Conservation (phyloP, 495 filamentous ascomycete species). For the Neurospora africana region DNA sequence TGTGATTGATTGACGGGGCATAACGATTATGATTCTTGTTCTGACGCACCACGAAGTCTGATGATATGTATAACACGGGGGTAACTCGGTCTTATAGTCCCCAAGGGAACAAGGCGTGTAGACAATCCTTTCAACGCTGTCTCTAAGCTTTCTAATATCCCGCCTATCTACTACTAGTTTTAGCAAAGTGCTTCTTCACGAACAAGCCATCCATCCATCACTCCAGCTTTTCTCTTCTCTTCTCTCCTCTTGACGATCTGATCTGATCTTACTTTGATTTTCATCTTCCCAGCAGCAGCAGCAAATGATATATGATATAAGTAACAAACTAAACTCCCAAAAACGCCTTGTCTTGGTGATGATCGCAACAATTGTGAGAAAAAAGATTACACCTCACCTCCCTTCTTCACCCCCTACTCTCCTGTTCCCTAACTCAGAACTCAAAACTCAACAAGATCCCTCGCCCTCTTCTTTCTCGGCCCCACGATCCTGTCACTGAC, state of each 20-base stretch:
- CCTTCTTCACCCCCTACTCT: not conserved
- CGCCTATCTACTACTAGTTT: not conserved
- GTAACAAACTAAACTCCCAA: not conserved
- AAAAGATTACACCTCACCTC: not conserved
- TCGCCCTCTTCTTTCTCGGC: constrained; percentile 12
- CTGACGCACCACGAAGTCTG: too few relatives aligned
- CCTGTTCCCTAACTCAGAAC: too few relatives aligned
- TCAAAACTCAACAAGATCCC: not conserved
- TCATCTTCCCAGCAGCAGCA: not conserved
- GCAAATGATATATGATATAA: not conserved
- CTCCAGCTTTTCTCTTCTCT: not conserved
- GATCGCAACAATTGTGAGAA: not conserved
- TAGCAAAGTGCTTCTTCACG: not conserved
- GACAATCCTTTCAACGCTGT: not conserved
- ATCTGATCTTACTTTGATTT: not conserved
- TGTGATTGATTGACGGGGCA: too few relatives aligned
- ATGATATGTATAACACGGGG: too few relatives aligned
- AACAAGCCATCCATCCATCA: not conserved
- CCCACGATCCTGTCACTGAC: constrained; percentile 6
- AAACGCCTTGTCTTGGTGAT: not conserved
- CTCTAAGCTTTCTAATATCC: not conserved
- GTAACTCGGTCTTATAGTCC: too few relatives aligned
- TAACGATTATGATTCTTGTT: too few relatives aligned
- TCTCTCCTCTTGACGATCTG: not conserved
- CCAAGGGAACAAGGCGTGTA: too few relatives aligned